phyloP scores from a whole-genome alignment of 169 alveolate species.

The Eimeria acervulina region DNA sequence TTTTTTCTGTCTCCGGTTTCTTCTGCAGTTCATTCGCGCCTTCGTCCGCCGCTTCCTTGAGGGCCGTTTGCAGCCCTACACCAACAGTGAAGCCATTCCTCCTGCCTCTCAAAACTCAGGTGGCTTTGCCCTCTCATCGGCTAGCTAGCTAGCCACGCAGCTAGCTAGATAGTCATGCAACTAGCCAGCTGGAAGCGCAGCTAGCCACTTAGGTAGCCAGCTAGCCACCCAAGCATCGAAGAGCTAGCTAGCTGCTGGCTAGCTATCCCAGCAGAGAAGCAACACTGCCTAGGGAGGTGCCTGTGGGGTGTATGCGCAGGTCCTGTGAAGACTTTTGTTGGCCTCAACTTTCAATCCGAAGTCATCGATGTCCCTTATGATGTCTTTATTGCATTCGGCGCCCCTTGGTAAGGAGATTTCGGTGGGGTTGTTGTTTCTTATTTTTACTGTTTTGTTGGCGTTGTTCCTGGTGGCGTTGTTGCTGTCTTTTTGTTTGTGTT shows the following conservation, averaged over 20 bases:
- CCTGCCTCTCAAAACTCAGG: slow-evolving; percentile 44
- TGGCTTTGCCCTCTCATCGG: neutral
- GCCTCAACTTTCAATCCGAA: slow-evolving; percentile 36
- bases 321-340: slow-evolving; percentile 48
- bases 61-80: slow-evolving; percentile 66
- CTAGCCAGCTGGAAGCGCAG: too few species aligned
- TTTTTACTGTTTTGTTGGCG: too few species aligned
- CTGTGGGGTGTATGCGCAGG: slow-evolving; percentile 55
- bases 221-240: too few species aligned
- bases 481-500: too few species aligned
- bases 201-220: neutral
- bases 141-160: neutral
- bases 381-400: slow-evolving; percentile 71
- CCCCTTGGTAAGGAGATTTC: slow-evolving; percentile 74
- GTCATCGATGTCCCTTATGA: slow-evolving; percentile 23
- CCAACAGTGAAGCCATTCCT: slow-evolving; percentile 60
- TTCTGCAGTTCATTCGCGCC: neutral
- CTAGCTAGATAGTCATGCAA: too few species aligned
- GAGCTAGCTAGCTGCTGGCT: too few species aligned
- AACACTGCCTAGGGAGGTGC: neutral
- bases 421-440: too few species aligned
- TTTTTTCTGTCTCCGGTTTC: too few species aligned
- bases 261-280: slow-evolving; percentile 10
- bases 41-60: slow-evolving; percentile 27
- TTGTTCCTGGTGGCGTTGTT: too few species aligned